Base-by-base conservation (phyloP, 2,329 filamentous ascomycete species). In the Trichoderma sp. region DNA sequence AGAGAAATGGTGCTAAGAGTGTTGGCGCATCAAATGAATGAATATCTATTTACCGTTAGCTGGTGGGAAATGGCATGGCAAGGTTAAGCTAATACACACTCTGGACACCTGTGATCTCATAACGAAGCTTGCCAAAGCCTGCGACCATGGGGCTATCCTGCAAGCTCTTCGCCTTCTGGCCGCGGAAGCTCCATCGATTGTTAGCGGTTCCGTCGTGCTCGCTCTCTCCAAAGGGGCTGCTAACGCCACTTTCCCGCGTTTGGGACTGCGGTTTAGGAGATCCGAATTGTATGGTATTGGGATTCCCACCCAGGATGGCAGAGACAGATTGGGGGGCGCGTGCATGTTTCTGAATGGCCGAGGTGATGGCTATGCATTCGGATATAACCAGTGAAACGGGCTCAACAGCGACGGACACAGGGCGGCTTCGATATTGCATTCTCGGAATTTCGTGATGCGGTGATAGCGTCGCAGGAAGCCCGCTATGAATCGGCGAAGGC, bases 341-440 rank as follows among this genome's bases (percentile, higher is more conserved):
- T 72, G 94, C 92, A 87, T 97, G 91, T 83, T 99, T 99, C 77
- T 97, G 94, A 87, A 99, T 97, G 70, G 94, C 94, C 71, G 95
- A 97, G 16, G 96, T 98, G 82, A 99, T 95, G 56, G 94, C 95
- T 78, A 98, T 98, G 81, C 96, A 99, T 89, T 99, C 96, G 81
- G 95, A 97, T 72, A 97, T 97, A 73, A 99, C 94, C 75, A 99
- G 84, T 59, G 94, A 94, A 68, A 97, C 90, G 1, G 94, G 94
- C 76, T 97, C 93, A 73, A 97, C 91, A 54, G 94, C 93, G 71
- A 97, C 93, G 39, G 92, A 88, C 37, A 94, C 85, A 7, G 86
- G 86, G 21, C 86, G 85, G 75, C 84, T 88, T 75, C 86, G 82
- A 74, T 88, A 89, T 73, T 87, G 84, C 82, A 87, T 87, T 71